These are phyloP conservation scores for Cercophora scortea DNA, from an alignment of 495 filamentous ascomycete species.

Conservation along the genomic window DNA sequence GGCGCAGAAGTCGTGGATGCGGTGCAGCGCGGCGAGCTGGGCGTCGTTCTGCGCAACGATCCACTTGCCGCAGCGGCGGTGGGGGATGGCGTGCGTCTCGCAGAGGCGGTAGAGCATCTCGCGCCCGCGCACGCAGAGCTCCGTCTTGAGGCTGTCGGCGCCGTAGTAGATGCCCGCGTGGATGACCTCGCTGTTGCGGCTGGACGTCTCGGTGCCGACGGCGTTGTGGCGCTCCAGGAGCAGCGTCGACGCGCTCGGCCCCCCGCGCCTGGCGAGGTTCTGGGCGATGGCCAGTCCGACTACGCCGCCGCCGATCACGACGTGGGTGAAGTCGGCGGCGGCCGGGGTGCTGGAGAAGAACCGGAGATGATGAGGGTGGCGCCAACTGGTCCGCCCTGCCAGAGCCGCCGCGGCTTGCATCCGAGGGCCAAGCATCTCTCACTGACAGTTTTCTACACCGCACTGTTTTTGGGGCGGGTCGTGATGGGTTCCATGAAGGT, in stretches of 20 bases:
- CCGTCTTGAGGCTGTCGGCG: constrained; percentile 64
- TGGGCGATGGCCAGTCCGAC: constrained; percentile 87
- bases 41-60: constrained; percentile 75
- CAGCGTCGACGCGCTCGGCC: constrained; percentile 48
- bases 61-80: constrained; percentile 82
- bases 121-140: constrained; percentile 71
- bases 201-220: constrained; percentile 85
- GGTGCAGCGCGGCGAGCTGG: constrained; percentile 59
- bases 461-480: no score
- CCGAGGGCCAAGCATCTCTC: neutral
- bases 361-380: neutral
- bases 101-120: constrained; percentile 76
- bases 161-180: constrained; percentile 96
- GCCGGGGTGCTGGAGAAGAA: constrained; percentile 20
- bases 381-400: neutral
- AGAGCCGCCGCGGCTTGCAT: neutral
- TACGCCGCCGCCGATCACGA: constrained; percentile 81
- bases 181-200: constrained; percentile 93
- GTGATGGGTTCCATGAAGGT: no score
- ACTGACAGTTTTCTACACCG: no score
- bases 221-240: constrained; percentile 73
- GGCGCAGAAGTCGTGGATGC: constrained; percentile 58
- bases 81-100: constrained; percentile 53
- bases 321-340: constrained; percentile 79
- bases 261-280: constrained; percentile 54